phyloP scores from a whole-genome alignment of 140 eudicot species.

The Bidens hawaiensis region DNA sequence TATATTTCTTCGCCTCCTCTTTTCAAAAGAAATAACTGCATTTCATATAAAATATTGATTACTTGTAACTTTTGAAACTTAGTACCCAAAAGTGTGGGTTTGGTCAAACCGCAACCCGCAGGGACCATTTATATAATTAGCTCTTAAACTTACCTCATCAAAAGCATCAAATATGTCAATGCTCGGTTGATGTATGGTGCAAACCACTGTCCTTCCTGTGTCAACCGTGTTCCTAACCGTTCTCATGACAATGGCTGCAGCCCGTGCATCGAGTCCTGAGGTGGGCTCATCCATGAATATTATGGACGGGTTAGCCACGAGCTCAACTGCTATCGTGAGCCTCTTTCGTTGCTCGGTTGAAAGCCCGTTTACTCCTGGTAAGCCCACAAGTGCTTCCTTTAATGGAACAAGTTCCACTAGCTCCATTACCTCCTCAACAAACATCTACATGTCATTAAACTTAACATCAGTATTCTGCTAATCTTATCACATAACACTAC shows the following conservation, averaged over 20 bases:
- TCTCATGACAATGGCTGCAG: slow-evolving; percentile 82
- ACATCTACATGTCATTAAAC: slow-evolving; percentile 38
- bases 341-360: slow-evolving; percentile 77
- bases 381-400: slow-evolving; percentile 67
- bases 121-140: too few relatives aligned
- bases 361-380: slow-evolving; percentile 76
- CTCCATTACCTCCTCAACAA: slow-evolving; percentile 73
- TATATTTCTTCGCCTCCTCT: slow-evolving; percentile 77
- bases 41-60: neutral
- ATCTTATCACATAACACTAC: neutral
- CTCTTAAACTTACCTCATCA: slow-evolving; percentile 53
- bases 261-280: slow-evolving; percentile 81
- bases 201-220: slow-evolving; percentile 76
- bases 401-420: slow-evolving; percentile 59
- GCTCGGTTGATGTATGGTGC: slow-evolving; percentile 83
- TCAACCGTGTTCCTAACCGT: slow-evolving; percentile 78
- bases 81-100: too few relatives aligned
- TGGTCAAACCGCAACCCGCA: too few relatives aligned
- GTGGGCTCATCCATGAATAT: slow-evolving; percentile 85
- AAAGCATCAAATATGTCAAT: slow-evolving; percentile 79
- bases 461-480: neutral
- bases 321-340: slow-evolving; percentile 71
- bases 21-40: slow-evolving; percentile 55
- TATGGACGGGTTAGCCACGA: slow-evolving; percentile 74
- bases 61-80: neutral